phyloP scores from a whole-genome alignment of 2,329 filamentous ascomycete species.

The Camillea tinctor region DNA sequence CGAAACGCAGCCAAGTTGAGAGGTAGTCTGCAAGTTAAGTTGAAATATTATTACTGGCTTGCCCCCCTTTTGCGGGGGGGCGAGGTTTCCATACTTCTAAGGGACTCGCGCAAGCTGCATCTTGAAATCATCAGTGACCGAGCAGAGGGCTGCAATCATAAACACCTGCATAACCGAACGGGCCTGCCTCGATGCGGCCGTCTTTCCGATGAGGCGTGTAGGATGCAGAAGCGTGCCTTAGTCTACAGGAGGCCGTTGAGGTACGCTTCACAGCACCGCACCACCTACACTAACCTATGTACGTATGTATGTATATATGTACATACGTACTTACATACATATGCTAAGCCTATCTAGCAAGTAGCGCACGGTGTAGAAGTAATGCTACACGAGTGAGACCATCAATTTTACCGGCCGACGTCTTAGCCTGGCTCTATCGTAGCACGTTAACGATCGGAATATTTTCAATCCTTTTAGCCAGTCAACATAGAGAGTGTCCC shows the following conservation, averaged over 20 bases:
- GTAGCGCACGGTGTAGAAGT: conserved; percentile 3
- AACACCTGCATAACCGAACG: conserved; percentile 33
- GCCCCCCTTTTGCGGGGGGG: conserved; percentile 20
- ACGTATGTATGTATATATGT: neutral
- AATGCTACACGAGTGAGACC: conserved; percentile 20
- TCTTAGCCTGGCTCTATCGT: conserved; percentile 28
- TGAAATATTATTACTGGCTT: conserved; percentile 14
- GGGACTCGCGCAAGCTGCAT: conserved; percentile 12
- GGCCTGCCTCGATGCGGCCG: conserved; percentile 33
- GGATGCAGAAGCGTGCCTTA: conserved; percentile 30
- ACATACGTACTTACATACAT: conserved; percentile 2
- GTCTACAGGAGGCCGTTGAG: conserved; percentile 22
- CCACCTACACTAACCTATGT: neutral
- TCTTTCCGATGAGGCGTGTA: conserved; percentile 33
- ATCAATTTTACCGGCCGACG: conserved; percentile 27
- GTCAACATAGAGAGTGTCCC: conserved; percentile 27
- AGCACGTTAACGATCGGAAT: conserved; percentile 32
- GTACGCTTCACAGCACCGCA: conserved; percentile 19
- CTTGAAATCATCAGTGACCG: conserved; percentile 12
- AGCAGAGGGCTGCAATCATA: conserved; percentile 16
- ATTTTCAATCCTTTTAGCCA: conserved; percentile 28
- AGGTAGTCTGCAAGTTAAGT: conserved; percentile 7
- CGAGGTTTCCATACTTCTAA: conserved; percentile 12
- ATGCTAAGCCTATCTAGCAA: conserved; percentile 2
- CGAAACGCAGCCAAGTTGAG: conserved; percentile 10